A percentile compares a stretch with the other conserved stretches of the same genome.
phyloP scores from a whole-genome alignment of 2,329 filamentous ascomycete species.

The Aschersonia sp. region DNA sequence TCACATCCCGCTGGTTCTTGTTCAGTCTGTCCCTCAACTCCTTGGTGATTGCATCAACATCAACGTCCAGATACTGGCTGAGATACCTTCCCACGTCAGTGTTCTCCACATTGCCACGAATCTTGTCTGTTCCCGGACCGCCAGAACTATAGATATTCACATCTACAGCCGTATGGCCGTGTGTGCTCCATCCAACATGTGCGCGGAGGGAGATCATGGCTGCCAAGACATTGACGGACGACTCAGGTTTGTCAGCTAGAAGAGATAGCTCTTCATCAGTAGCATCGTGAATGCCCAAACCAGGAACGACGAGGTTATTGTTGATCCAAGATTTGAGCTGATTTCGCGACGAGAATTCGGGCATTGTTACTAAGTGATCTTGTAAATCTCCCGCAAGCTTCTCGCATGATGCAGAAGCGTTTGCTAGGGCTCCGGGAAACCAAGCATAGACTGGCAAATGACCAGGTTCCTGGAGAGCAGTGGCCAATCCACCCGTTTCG shows the following conservation, averaged over 20 bases:
- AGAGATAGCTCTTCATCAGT: constrained; percentile 53
- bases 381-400: constrained; percentile 49
- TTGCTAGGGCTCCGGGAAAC: constrained; percentile 67
- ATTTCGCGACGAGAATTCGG: constrained; percentile 15
- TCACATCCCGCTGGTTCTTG: too few relatives aligned
- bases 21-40: constrained; percentile 48
- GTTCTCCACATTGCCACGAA: constrained; percentile 86
- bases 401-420: constrained; percentile 64
- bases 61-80: constrained; percentile 60
- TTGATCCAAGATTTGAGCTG: constrained; percentile 51
- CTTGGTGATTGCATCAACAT: constrained; percentile 63
- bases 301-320: constrained; percentile 48
- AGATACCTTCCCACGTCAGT: constrained; percentile 81
- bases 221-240: constrained; percentile 48
- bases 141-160: constrained; percentile 88
- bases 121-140: constrained; percentile 44
- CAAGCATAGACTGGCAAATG: constrained; percentile 50
- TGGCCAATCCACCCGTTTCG: constrained; percentile 80
- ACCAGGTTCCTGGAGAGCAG: constrained; percentile 51
- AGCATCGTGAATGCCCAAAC: constrained; percentile 65
- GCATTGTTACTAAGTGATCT: constrained; percentile 34
- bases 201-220: constrained; percentile 79
- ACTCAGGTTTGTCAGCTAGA: constrained; percentile 43
- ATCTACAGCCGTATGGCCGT: constrained; percentile 85
- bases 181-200: constrained; percentile 85